A percentile compares a stretch with the other conserved stretches of the same genome.
These are phyloP conservation scores for Saccharomycopsis amapae DNA, from an alignment of 805 yeast genomes.

Conservation along the genomic window DNA sequence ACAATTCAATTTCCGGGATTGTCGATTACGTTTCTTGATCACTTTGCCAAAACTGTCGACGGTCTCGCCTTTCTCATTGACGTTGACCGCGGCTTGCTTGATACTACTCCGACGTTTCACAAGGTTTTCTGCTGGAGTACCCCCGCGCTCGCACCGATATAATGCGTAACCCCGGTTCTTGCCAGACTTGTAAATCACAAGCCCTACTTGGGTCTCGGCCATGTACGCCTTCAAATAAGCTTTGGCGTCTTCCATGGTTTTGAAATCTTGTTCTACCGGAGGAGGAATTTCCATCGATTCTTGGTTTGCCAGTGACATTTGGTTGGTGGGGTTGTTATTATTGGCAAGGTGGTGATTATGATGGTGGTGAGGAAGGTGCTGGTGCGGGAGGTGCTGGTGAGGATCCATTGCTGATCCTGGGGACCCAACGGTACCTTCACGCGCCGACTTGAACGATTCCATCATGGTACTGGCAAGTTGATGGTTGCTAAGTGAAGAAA, in stretches of 20 bases:
- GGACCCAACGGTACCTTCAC: not conserved
- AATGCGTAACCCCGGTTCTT: constrained; percentile 22
- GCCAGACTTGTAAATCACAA: constrained; percentile 22
- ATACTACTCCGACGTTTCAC: constrained; percentile 12
- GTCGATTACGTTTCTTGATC: constrained; percentile 15
- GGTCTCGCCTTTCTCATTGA: constrained; percentile 6
- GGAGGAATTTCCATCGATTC: not conserved
- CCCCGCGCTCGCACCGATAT: constrained; percentile 22
- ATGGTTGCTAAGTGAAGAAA: constrained; percentile 6
- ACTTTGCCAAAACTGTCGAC: constrained; percentile 5
- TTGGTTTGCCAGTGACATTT: too few relatives aligned
- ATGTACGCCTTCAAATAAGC: constrained; percentile 18
- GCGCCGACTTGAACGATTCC: not conserved
- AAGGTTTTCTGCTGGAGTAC: constrained; percentile 19
- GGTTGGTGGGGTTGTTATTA: not conserved
- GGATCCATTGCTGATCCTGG: not conserved
- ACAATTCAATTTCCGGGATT: constrained; percentile 17
- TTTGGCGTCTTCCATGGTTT: constrained; percentile 19
- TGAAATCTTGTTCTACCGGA: constrained; percentile 19
- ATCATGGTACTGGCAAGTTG: constrained; percentile 2
- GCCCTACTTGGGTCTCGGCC: constrained; percentile 14
- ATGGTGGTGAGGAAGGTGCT: not conserved
- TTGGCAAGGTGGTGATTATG: not conserved
- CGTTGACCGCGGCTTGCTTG: not conserved
- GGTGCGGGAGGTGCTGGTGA: not conserved